These are phyloP conservation scores for Coleophoma eucalyptorum DNA, from an alignment of 2,329 filamentous ascomycete genomes.

Conservation along the genomic window DNA sequence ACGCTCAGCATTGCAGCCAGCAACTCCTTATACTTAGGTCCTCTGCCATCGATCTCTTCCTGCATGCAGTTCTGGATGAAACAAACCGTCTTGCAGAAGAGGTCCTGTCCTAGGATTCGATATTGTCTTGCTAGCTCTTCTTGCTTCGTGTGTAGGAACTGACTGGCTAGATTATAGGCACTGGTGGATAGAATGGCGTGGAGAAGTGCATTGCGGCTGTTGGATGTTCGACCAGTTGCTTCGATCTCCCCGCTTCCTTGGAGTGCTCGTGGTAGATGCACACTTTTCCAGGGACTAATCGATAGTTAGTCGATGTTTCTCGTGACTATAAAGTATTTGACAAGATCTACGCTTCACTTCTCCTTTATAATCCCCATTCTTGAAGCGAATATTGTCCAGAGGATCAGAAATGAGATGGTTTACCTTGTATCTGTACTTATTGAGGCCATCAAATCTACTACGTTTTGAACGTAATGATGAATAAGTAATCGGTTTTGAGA, in stretches of 20 bases:
- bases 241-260: neutral
- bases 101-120: neutral
- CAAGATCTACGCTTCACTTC: neutral
- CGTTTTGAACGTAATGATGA: conserved; percentile 1
- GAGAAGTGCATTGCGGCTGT: conserved; percentile 1
- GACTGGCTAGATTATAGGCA: neutral
- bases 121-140: neutral
- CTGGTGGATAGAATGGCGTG: neutral
- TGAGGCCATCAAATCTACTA: neutral
- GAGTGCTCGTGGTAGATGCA: neutral
- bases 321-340: neutral
- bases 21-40: neutral
- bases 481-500: neutral
- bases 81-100: neutral
- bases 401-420: neutral
- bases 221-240: neutral
- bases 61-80: neutral
- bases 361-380: neutral
- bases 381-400: neutral
- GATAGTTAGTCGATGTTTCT: neutral
- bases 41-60: neutral
- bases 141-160: neutral
- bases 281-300: neutral
- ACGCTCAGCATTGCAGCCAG: neutral
- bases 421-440: neutral